Base-by-base conservation (phyloP, 1,284 basidiomycete species). In the Tylopilus orsonianus region DNA sequence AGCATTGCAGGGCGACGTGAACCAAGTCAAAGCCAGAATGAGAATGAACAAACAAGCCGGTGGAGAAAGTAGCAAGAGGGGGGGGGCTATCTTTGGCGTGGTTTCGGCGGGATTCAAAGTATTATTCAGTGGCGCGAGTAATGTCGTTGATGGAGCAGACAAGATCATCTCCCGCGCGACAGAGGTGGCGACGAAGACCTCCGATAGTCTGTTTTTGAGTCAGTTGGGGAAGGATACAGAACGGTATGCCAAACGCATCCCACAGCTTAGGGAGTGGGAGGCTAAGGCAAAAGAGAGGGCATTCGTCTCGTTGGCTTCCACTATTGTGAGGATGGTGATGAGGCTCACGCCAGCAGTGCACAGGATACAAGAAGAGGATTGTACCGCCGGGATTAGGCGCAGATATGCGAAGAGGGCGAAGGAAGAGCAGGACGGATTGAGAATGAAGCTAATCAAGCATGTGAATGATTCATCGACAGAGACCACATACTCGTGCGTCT, bases 401-500 rank as follows among this genome's bases (percentile, higher is more conserved):
- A 35, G 47, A 5, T 6, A 19, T 1, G 48, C 19, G 0, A 54
- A 33, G 7, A 29, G 20, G 5, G 52, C 56, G 19, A 59, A 58
- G 2, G 41, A 56, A 8, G 57, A 60, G 4, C 44, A 53, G 10
- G 16, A 46, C 7, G 46, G 40, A 16, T 22, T 57, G 7, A 59
- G 65, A 19, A 10, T 35, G 2, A 18, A 41, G 0, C 52, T 73
- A 23, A 64, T 74, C 34, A 48, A 37, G n/a, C 43, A 44, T 1
- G 22, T 70, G 10, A 70, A 67, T 8, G 10, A 22, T 4, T 9
- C 29, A 8, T 63, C 63, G 22, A 3, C 42, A 7, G 20, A 32
- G 5, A 33, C 4, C 2, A 0, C n/a, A 14, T 44, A 33, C 12
- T 29, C 41, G 62, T 66, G 27, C 43, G 64, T 64, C n/a, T 36